phyloP scores from a whole-genome alignment of 345 rosid genomes.

The Cardamine resedifolia region DNA sequence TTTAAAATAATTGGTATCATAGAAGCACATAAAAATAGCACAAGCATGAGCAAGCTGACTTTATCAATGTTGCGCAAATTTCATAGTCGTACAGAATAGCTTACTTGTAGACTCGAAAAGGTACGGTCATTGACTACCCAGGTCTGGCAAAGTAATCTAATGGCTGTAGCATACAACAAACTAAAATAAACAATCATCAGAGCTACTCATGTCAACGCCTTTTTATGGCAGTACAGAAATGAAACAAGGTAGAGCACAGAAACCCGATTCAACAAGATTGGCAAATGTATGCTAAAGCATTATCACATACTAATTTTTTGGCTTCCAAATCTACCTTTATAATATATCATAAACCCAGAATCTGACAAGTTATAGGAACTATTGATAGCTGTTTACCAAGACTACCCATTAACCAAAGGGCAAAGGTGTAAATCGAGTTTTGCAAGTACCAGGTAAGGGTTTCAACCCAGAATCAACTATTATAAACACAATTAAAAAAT shows the following conservation, averaged over 20 bases:
- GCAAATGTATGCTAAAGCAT: slow-evolving; percentile 14
- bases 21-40: not conserved
- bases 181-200: slow-evolving; percentile 53
- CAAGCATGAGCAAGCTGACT: slow-evolving; percentile 10
- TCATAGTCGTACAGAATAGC: slow-evolving; percentile 10
- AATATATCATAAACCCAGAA: not conserved
- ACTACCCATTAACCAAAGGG: slow-evolving; percentile 14
- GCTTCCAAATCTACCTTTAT: slow-evolving; percentile 14
- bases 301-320: slow-evolving; percentile 14
- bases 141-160: slow-evolving; percentile 91
- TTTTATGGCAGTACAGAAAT: slow-evolving; percentile 11
- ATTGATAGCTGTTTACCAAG: not conserved
- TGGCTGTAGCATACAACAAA: slow-evolving; percentile 74
- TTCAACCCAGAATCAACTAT: slow-evolving; percentile 10
- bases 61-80: not conserved
- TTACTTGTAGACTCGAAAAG: slow-evolving; percentile 74
- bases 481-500: slow-evolving; percentile 10
- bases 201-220: slow-evolving; percentile 14
- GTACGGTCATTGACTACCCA: slow-evolving; percentile 90
- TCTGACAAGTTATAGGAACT: slow-evolving; percentile 9
- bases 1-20: slow-evolving; percentile 26
- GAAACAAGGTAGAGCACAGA: slow-evolving; percentile 11
- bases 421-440: not conserved
- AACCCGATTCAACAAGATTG: slow-evolving; percentile 7
- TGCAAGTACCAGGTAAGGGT: slow-evolving; percentile 5